Evolutionary conservation across 106 monocot species (phyloP).

Genomic region (Dendrobium chrysotoxum): DNA sequence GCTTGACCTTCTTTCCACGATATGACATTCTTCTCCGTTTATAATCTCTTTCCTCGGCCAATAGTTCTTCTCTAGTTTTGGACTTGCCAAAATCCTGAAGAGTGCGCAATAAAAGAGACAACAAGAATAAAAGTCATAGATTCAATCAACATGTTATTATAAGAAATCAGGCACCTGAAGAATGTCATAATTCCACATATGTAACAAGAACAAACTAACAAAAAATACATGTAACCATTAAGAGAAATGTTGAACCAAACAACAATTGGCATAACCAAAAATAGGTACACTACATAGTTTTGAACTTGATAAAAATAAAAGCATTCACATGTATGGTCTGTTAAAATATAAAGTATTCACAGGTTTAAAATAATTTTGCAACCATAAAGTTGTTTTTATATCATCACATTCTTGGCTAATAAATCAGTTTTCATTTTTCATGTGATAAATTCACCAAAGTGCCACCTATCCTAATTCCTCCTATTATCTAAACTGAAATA

Average conservation of each 20-base stretch:
- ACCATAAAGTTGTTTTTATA: not conserved
- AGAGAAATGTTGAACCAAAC: not conserved
- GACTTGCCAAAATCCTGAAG: constrained; percentile 40
- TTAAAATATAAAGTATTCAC: not conserved
- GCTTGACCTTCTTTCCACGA: constrained; percentile 92
- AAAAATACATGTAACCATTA: not conserved
- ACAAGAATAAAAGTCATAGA: not conserved
- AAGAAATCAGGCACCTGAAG: not conserved
- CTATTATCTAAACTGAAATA: not conserved
- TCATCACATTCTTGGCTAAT: not conserved
- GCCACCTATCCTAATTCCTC: not conserved
- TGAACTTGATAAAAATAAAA: not conserved
- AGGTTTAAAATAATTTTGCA: not conserved
- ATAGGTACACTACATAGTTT: not conserved
- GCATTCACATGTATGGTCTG: not conserved
- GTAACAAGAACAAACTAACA: not conserved
- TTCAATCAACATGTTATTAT: not conserved
- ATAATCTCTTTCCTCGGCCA: constrained; percentile 98
- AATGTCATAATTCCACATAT: not conserved
- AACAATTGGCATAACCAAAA: not conserved
- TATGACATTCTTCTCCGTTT: constrained; percentile 93
- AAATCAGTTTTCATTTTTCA: not conserved
- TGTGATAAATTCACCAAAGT: not conserved
- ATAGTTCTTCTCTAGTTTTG: constrained; percentile 84
- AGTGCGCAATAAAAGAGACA: not conserved